Percentiles rank a stretch among this genome's conserved stretches.
Evolutionary conservation across 2,329 filamentous ascomycete species (phyloP).

Genomic region (Curvularia sp.): DNA sequence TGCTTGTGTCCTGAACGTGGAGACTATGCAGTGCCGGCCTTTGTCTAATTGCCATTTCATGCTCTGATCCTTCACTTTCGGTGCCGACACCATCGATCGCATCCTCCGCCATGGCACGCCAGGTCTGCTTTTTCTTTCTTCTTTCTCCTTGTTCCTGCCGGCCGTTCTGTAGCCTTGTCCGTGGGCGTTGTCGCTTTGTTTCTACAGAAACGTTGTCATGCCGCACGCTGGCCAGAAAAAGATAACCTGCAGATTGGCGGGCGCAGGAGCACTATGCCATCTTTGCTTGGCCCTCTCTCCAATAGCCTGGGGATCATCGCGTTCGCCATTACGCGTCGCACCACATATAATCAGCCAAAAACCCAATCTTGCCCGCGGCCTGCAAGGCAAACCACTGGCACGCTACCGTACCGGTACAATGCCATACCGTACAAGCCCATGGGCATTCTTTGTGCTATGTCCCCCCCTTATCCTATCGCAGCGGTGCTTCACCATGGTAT

Average conservation of each 20-base stretch:
- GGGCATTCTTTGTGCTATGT: not conserved
- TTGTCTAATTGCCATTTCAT: conserved; percentile 15
- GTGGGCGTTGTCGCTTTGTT: conserved; percentile 1
- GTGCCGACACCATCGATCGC: not conserved
- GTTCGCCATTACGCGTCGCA: conserved; percentile 39
- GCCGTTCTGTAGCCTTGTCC: conserved; percentile 4
- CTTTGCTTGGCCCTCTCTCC: conserved; percentile 10
- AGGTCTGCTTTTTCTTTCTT: not conserved
- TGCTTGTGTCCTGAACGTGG: conserved; percentile 9
- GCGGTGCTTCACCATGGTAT: conserved; percentile 15
- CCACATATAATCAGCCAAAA: conserved; percentile 36
- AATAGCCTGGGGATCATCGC: conserved; percentile 10
- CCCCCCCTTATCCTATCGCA: not conserved
- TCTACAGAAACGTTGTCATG: conserved; percentile 15
- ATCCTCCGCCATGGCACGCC: not conserved
- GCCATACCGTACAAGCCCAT: not conserved
- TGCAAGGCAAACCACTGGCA: not conserved
- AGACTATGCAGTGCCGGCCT: conserved; percentile 10
- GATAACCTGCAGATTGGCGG: not conserved
- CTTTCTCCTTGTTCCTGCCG: not conserved
- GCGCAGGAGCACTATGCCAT: conserved; percentile 1
- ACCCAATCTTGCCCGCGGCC: conserved; percentile 8
- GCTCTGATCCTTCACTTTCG: not conserved
- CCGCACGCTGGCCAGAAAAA: conserved; percentile 4
- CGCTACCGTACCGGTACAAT: not conserved